Evolutionary conservation across 2,329 filamentous ascomycete genomes (phyloP).

Genomic region (Penicillium olsonii): DNA sequence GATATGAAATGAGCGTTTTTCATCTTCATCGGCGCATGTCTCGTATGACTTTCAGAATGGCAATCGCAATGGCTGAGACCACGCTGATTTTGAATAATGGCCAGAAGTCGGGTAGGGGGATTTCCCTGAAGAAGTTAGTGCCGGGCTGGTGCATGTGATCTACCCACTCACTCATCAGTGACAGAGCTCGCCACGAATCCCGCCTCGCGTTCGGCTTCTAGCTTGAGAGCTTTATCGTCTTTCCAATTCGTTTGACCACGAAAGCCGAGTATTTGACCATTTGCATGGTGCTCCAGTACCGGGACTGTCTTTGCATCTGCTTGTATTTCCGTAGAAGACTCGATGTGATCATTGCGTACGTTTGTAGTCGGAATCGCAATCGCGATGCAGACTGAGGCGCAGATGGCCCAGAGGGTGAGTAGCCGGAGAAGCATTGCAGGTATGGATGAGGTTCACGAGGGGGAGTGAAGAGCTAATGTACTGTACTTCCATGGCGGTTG

Average conservation of each 20-base stretch:
- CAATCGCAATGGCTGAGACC: constrained; percentile 5
- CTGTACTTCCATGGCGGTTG: not conserved
- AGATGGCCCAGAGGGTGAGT: not conserved
- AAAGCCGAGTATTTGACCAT: not conserved
- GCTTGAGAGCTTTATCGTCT: not conserved
- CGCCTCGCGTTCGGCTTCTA: constrained; percentile 3
- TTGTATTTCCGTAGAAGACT: no score
- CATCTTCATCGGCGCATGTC: not conserved
- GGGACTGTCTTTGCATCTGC: no score
- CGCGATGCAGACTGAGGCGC: no score
- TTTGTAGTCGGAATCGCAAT: not conserved
- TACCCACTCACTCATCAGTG: not conserved
- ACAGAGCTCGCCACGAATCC: constrained; percentile 1
- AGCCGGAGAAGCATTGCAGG: not conserved
- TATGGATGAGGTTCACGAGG: no score
- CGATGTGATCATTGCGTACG: no score
- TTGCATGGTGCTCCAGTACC: not conserved
- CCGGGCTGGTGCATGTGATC: not conserved
- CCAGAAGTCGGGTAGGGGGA: not conserved
- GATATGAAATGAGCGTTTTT: not conserved
- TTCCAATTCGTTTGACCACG: not conserved
- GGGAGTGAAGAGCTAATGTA: not conserved
- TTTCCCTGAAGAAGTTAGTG: not conserved
- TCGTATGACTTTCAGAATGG: constrained; percentile 3
- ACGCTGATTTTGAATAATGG: constrained; percentile 1